Evolutionary conservation across 208 protist genomes (phyloP), one percentile per base, ranked within the genome.

Genomic region (Naegleria fowleri): DNA sequence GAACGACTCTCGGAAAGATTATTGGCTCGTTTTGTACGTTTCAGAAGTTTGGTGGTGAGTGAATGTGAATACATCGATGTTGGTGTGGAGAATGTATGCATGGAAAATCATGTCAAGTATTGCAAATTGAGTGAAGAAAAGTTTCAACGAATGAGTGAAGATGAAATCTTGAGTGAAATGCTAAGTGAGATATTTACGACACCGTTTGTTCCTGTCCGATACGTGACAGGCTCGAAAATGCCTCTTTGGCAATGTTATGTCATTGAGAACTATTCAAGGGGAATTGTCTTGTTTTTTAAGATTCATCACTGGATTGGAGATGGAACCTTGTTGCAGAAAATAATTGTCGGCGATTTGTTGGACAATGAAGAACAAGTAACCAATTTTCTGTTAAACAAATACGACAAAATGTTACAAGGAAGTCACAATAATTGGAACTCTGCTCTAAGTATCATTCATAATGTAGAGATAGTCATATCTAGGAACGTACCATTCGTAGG

Each of bases 271-370:
- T 79, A 79, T 79, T 36, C 16, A 5, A 79, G 29, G 9, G 67
- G 67, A 79, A 36, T 79, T 25, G 9, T 79, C 1, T 33, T 79
- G n/a, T 79, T 79, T 33, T 79, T 29, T 29, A 79, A n/a, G n/a
- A 79, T 79, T 79, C 67, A 79, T 79, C 67, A 79, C 36, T 79
- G 29, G 29, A 29, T 79, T 79, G 67, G 67, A 79, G 67, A 79
- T 79, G 67, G 67, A 79, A 4, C 2, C 6, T 67, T 67, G 55
- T 67, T 67, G 55, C 55, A 67, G 55, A 4, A 19, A 19, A 67
- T 67, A 1, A 29, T 67, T 67, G 55, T 15, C 11, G 22, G 19
- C 19, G 55, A 67, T 29, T 29, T 67, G 55, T 67, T 67, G 55
- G 55, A 67, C 22, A 67, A 67, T 67, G 55, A 67, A 13, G 22